Percentiles rank a stretch among this genome's conserved stretches.
Conservation (phyloP, 176 grass and related monocot genomes). For the Musa schizocarpa region DNA sequence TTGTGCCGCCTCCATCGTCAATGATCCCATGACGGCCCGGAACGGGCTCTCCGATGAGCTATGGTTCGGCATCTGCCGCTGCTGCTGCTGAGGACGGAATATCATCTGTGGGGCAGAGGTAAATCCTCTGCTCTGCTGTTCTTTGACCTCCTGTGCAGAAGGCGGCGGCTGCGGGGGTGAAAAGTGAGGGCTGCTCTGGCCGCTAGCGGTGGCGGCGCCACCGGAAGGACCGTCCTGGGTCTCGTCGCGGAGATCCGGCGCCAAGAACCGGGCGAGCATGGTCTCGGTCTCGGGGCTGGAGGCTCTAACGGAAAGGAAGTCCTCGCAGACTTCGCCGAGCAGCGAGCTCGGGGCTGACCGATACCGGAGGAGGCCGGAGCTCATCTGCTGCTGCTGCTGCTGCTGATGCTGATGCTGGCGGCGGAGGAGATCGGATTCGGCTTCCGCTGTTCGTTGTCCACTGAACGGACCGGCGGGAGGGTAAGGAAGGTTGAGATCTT, state of each 20-base stretch:
- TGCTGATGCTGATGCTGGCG: neutral
- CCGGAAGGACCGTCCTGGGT: neutral
- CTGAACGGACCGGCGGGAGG: neutral
- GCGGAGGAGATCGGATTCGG: neutral
- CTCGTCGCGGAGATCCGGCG: neutral
- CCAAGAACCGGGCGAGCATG: neutral
- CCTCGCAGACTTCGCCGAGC: conserved; percentile 12
- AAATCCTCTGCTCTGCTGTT: neutral
- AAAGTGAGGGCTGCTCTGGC: neutral
- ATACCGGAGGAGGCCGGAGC: conserved; percentile 17
- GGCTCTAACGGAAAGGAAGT: neutral
- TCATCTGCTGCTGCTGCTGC: conserved; percentile 13
- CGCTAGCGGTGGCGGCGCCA: neutral
- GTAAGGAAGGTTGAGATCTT: conserved; percentile 22
- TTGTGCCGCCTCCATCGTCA: conserved; percentile 27
- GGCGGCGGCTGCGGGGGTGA: neutral
- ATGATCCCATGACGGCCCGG: neutral
- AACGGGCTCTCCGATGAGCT: neutral
- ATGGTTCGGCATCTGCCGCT: neutral
- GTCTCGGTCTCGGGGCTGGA: neutral
- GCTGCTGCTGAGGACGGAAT: neutral
- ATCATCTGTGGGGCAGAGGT: neutral
- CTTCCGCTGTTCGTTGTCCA: neutral
- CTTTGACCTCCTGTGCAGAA: neutral
- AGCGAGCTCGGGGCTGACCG: conserved; percentile 19